A percentile compares a stretch with the other conserved stretches of the same genome.
phyloP scores from a whole-genome alignment of 1,139 yeast genomes.

The Yamadazyma dushanensis region DNA sequence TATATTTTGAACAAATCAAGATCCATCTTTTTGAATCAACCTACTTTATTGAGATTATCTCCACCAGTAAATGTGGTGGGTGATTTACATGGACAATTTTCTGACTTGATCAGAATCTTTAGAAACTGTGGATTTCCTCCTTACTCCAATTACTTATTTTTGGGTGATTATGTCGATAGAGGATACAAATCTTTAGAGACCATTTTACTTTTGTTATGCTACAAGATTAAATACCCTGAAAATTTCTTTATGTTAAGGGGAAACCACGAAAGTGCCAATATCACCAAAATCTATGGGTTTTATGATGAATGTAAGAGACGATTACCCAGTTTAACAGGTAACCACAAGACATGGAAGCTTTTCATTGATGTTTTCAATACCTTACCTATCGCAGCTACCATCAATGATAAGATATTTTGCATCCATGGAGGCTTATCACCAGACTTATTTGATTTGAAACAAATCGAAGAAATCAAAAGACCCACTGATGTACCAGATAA shows the following conservation, averaged over 20 bases:
- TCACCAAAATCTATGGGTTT: slow-evolving; percentile 82
- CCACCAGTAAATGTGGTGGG: slow-evolving; percentile 89
- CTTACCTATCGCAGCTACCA: slow-evolving; percentile 82
- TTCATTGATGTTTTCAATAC: slow-evolving; percentile 84
- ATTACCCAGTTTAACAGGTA: slow-evolving; percentile 47
- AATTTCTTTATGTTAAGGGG: slow-evolving; percentile 83
- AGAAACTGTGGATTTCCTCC: slow-evolving; percentile 83
- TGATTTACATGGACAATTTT: slow-evolving; percentile 83
- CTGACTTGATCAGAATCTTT: slow-evolving; percentile 71
- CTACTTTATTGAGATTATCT: slow-evolving; percentile 69
- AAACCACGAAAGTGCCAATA: slow-evolving; percentile 82
- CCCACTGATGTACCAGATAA: slow-evolving; percentile 89
- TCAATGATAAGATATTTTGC: slow-evolving; percentile 82
- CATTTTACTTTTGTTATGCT: slow-evolving; percentile 65
- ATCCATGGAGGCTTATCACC: slow-evolving; percentile 92
- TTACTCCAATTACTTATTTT: slow-evolving; percentile 69
- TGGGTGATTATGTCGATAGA: slow-evolving; percentile 87
- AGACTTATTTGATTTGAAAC: slow-evolving; percentile 60
- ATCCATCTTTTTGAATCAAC: slow-evolving; percentile 72
- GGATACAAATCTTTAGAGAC: slow-evolving; percentile 85
- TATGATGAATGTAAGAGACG: slow-evolving; percentile 87
- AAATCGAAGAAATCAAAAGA: slow-evolving; percentile 67
- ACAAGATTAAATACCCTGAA: slow-evolving; percentile 80
- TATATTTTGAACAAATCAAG: slow-evolving; percentile 67
- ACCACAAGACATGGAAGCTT: slow-evolving; percentile 66